Conservation (phyloP, 345 rosid species). For the Toxicodendron radicans region DNA sequence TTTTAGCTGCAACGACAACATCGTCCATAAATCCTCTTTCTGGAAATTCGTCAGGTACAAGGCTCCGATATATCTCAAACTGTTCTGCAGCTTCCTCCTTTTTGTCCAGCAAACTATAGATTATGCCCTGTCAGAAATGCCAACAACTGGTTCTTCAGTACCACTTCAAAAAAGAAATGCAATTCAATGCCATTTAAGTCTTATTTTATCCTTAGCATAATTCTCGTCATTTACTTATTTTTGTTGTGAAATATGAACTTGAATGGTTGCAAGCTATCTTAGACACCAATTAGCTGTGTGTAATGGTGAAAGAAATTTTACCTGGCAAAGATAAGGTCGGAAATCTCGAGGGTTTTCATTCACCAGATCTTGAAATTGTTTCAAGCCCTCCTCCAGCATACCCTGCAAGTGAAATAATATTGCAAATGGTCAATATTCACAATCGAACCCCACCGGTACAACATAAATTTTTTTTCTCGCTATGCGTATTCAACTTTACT, state of each 20-base stretch:
- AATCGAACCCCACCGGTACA: too few species aligned
- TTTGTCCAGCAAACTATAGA: slow-evolving; percentile 73
- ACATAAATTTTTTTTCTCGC: background rate
- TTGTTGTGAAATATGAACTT: background rate
- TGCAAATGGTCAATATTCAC: too few species aligned
- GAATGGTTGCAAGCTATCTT: too few species aligned
- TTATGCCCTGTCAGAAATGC: slow-evolving; percentile 62
- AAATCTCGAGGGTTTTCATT: slow-evolving; percentile 86
- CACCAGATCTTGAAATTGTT: slow-evolving; percentile 68
- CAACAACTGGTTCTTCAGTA: slow-evolving; percentile 1
- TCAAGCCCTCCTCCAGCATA: slow-evolving; percentile 65
- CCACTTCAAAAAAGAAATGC: background rate
- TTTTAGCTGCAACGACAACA: slow-evolving; percentile 69
- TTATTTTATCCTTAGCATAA: background rate
- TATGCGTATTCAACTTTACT: background rate
- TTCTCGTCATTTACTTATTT: background rate
- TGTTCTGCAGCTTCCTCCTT: slow-evolving; percentile 77
- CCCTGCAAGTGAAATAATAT: slow-evolving; percentile 46
- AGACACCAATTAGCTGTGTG: background rate
- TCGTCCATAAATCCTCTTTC: slow-evolving; percentile 79
- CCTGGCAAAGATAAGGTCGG: slow-evolving; percentile 97
- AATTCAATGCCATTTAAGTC: background rate
- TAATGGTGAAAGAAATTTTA: slow-evolving; percentile 40
- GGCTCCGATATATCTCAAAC: slow-evolving; percentile 69
- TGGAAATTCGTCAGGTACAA: slow-evolving; percentile 87